Evolutionary conservation across 2,329 filamentous ascomycete genomes (phyloP).

Genomic region (Fusarium buharicum): DNA sequence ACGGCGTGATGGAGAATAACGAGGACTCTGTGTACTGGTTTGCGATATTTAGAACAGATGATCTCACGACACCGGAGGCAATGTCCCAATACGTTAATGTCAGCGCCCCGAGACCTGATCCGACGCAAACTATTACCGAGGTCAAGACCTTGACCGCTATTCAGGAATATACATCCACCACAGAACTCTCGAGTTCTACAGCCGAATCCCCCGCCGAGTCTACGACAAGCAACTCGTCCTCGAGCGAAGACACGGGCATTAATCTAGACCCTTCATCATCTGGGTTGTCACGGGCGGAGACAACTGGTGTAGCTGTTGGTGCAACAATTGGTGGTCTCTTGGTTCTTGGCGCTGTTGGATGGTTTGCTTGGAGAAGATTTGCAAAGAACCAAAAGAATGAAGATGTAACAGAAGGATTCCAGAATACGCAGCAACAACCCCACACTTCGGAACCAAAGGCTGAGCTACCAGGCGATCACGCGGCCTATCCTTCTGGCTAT

Average conservation of each 20-base stretch:
- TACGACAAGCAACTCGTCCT: neutral
- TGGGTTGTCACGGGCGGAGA: neutral
- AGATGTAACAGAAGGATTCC: too few relatives aligned
- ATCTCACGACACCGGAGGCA: neutral
- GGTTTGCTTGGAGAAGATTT: neutral
- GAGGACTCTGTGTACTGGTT: neutral
- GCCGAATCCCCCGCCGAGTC: neutral
- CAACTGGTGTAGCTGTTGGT: neutral
- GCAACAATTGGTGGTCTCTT: neutral
- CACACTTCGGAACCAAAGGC: too few relatives aligned
- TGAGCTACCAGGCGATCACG: too few relatives aligned
- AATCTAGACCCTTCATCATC: neutral
- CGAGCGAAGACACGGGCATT: neutral
- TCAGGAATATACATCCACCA: too few relatives aligned
- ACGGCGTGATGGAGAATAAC: neutral
- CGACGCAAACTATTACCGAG: neutral
- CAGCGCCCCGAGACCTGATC: neutral
- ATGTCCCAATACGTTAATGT: neutral
- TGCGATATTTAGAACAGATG: neutral
- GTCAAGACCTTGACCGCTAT: too few relatives aligned
- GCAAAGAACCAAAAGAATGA: fast-evolving
- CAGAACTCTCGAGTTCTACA: too few relatives aligned
- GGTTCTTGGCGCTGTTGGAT: neutral
- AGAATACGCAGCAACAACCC: too few relatives aligned
- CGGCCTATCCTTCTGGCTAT: too few relatives aligned